phyloP scores from a whole-genome alignment of 2,329 filamentous ascomycete species.

The Dendryphion nanum region DNA sequence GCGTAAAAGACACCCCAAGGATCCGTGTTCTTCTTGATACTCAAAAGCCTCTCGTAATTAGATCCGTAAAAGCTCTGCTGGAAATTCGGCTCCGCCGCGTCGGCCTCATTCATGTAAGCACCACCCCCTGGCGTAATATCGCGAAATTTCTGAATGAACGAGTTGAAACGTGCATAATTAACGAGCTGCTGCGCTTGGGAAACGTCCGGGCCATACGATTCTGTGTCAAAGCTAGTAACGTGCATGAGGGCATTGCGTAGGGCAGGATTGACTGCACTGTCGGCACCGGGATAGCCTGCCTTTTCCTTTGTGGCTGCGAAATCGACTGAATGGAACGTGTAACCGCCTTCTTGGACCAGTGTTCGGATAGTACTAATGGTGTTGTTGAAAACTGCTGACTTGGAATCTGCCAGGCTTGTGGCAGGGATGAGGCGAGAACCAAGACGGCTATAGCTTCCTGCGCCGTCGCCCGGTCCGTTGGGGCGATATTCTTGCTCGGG shows the following conservation, averaged over 20 bases:
- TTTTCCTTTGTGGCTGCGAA: constrained; percentile 19
- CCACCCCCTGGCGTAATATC: constrained; percentile 25
- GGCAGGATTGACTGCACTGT: constrained; percentile 20
- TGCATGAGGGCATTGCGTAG: constrained; percentile 25
- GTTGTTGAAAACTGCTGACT: constrained; percentile 11
- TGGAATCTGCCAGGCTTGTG: constrained; percentile 19
- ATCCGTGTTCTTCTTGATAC: constrained; percentile 22
- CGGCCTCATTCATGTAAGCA: constrained; percentile 37
- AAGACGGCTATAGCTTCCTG: constrained; percentile 18
- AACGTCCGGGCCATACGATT: constrained; percentile 15
- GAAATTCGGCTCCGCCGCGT: constrained; percentile 25
- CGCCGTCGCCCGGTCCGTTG: constrained; percentile 17
- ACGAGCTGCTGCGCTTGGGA: constrained; percentile 19
- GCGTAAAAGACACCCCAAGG: constrained; percentile 29
- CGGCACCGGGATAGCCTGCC: constrained; percentile 22
- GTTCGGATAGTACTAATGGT: constrained; percentile 20
- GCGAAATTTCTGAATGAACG: constrained; percentile 21
- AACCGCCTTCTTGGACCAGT: constrained; percentile 26
- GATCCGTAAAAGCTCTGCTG: constrained; percentile 24
- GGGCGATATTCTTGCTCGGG: constrained; percentile 15
- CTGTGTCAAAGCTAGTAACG: constrained; percentile 24
- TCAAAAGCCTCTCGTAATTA: constrained; percentile 21
- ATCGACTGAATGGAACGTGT: constrained; percentile 28
- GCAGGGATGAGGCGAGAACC: constrained; percentile 34
- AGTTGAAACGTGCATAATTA: constrained; percentile 19